Percentiles rank a stretch among this genome's conserved stretches.
phyloP scores from a whole-genome alignment of 1,139 yeast genomes.

The Hemisphaericaspora xylofermentans region DNA sequence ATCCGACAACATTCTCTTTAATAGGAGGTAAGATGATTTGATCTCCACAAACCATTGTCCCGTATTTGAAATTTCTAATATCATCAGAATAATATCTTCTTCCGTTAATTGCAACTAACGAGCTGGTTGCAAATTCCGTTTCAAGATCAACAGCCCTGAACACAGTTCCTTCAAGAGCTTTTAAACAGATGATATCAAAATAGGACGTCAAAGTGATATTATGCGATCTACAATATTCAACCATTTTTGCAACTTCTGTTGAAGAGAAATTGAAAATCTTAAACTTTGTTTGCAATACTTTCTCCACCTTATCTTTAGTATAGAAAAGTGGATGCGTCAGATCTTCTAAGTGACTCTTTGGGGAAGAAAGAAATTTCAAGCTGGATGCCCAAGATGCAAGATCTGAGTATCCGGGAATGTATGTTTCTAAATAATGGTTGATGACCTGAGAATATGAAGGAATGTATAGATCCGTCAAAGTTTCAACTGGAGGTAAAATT shows the following conservation, averaged over 20 bases:
- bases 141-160: conserved; percentile 14
- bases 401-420: conserved; percentile 10
- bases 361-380: neutral
- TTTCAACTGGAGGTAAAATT: conserved; percentile 11
- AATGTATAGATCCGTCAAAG: conserved; percentile 15
- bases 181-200: conserved; percentile 20
- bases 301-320: conserved; percentile 13
- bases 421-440: conserved; percentile 8
- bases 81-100: conserved; percentile 25
- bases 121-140: conserved; percentile 14
- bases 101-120: conserved; percentile 26
- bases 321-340: conserved; percentile 14
- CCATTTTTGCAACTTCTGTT: conserved; percentile 13
- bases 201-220: conserved; percentile 29
- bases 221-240: conserved; percentile 18
- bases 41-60: conserved; percentile 22
- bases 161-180: conserved; percentile 25
- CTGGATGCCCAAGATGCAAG: conserved; percentile 6
- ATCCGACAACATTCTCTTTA: conserved; percentile 7
- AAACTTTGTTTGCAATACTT: conserved; percentile 15
- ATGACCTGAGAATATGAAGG: conserved; percentile 9
- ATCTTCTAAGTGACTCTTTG: neutral
- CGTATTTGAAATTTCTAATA: conserved; percentile 18
- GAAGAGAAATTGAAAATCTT: conserved; percentile 18
- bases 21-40: conserved; percentile 15